phyloP scores from a whole-genome alignment of 331 rosid genomes.

The Spiraea crenata region DNA sequence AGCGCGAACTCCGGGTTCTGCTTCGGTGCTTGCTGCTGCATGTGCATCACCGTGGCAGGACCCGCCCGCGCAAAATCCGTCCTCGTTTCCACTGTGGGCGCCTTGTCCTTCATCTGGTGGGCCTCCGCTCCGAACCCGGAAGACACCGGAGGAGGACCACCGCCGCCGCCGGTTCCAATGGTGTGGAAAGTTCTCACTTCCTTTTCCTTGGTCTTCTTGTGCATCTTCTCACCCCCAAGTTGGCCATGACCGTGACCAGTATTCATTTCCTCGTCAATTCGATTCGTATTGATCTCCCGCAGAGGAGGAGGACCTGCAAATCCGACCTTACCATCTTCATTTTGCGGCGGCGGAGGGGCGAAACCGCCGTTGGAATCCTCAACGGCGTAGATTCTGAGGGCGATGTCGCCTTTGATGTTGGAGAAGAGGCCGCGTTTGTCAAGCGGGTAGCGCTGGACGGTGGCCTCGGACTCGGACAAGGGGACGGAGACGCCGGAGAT shows the following conservation, averaged over 20 bases:
- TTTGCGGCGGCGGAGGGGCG: constrained; percentile 2
- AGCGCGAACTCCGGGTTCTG: constrained; percentile 72
- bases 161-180: constrained; percentile 40
- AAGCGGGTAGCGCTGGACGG: constrained; percentile 75
- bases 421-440: constrained; percentile 73
- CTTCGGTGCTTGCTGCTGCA: constrained; percentile 70
- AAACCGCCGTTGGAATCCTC: constrained; percentile 18
- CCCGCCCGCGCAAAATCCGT: constrained; percentile 66
- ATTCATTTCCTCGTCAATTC: constrained; percentile 34
- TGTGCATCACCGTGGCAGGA: constrained; percentile 51
- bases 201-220: constrained; percentile 59
- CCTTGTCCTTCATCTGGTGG: constrained; percentile 8
- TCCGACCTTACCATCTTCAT: neutral
- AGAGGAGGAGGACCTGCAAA: constrained; percentile 48
- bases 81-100: constrained; percentile 34
- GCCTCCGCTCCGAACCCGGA: constrained; percentile 13
- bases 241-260: neutral
- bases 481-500: constrained; percentile 66
- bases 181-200: constrained; percentile 80
- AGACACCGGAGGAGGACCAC: constrained; percentile 23
- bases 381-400: constrained; percentile 53
- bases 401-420: constrained; percentile 69
- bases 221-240: constrained; percentile 26
- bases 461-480: constrained; percentile 55
- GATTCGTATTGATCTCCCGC: constrained; percentile 61